phyloP scores from a whole-genome alignment of 371 early-diverging fungal species.

The Rhizopus microsporus region DNA sequence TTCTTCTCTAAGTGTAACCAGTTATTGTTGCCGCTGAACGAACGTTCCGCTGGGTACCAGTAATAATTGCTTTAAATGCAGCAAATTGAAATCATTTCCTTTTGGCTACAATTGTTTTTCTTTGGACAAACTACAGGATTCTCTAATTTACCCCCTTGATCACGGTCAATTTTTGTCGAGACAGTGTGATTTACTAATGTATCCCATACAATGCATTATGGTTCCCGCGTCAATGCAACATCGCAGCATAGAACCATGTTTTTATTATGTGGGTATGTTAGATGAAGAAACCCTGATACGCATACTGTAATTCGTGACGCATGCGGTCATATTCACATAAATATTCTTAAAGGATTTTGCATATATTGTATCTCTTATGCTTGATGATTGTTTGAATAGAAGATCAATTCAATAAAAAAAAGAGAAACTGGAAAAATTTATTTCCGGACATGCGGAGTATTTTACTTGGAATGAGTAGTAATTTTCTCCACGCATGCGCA shows the following conservation, averaged over 20 bases:
- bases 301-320: constrained; percentile 17
- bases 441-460: no score
- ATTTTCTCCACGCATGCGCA: constrained; percentile 9
- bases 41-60: no score
- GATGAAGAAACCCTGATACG: constrained; percentile 15
- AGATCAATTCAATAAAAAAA: constrained; percentile 15
- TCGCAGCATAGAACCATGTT: constrained; percentile 9
- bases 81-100: constrained; percentile 10
- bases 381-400: constrained; percentile 20
- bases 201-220: constrained; percentile 13
- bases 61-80: no score
- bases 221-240: constrained; percentile 11
- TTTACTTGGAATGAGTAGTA: no score
- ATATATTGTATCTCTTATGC: constrained; percentile 18
- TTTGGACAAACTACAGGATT: constrained; percentile 7
- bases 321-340: constrained; percentile 16
- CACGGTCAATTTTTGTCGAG: constrained; percentile 11
- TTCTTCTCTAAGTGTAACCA: constrained; percentile 10
- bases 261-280: constrained; percentile 11
- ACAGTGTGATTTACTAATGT: constrained; percentile 7
- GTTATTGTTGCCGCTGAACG: constrained; percentile 9
- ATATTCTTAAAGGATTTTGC: constrained; percentile 18
- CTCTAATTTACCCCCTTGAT: constrained; percentile 7
- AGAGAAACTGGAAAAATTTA: constrained; percentile 16
- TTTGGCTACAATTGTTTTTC: constrained; percentile 9